Evolutionary conservation across 176 grass and related monocot species (phyloP), one percentile per base, ranked within the genome.

Genomic region (Carex myosuroides): DNA sequence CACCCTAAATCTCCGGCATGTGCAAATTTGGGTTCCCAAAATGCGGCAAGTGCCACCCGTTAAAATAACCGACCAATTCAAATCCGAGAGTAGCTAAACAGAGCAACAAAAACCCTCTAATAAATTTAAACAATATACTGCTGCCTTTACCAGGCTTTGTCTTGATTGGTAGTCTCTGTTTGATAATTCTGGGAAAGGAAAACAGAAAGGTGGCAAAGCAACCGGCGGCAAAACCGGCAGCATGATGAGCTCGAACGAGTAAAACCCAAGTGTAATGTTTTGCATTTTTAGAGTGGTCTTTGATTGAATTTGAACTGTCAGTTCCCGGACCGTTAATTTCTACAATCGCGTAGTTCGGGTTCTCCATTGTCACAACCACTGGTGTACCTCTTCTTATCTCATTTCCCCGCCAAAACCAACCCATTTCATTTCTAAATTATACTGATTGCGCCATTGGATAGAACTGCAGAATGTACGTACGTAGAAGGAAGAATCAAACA

Each of bases 221-320:
- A 59, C 88, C 82, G 18, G 93, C 76, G 6, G 93, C 83, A 2
- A 91, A 88, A 0, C 89, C 87, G n/a, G 89, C 91, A 63, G 89
- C 94, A 77, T 83, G 85, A 66, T 93, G 91, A 80, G 91, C 94
- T 81, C 85, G 84, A 67, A 97, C 89, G 61, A 97, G 89, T 37
- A 97, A 87, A 56, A 97, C 87, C 94, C 94, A 97, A 11, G 94
- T 97, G 87, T 93, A 89, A 81, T 97, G 91, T 60, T 91, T 90
- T 54, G 94, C 91, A 85, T 91, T 91, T 88, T 93, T 97, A 26
- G 91, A 91, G 0, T 89, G 55, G 13, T 81, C 87, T 5, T 67
- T 86, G 78, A 93, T 91, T 42, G 84, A 89, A 30, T 60, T 30
- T 48, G 62, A 77, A 8, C 64, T 37, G 81, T 81, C 8, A 67